A percentile compares a stretch with the other conserved stretches of the same genome.
phyloP scores from a whole-genome alignment of 108 stramenopile species.

The Parietichytrium sp. region DNA sequence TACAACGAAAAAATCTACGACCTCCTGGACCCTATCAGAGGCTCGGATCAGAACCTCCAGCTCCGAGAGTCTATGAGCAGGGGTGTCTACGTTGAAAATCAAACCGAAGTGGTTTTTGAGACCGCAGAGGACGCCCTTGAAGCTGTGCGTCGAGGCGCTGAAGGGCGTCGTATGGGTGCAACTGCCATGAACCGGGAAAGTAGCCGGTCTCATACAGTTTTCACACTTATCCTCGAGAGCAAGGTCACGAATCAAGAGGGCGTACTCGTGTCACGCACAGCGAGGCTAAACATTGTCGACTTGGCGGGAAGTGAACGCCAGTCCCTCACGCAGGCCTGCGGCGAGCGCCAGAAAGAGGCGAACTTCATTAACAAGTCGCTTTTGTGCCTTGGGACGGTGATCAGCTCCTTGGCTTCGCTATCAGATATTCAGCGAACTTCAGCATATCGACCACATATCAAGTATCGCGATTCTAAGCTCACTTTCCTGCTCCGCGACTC shows the following conservation, averaged over 20 bases:
- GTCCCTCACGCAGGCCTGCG: conserved; percentile 57
- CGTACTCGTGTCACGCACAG: conserved; percentile 47
- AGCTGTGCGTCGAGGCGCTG: conserved; percentile 72
- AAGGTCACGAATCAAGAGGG: conserved; percentile 53
- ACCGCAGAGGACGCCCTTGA: conserved; percentile 70
- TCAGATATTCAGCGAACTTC: conserved; percentile 39
- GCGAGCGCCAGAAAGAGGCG: conserved; percentile 69
- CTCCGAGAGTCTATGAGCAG: neutral
- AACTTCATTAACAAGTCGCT: conserved; percentile 71
- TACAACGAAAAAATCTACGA: conserved; percentile 53
- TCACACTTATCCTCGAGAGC: conserved; percentile 72
- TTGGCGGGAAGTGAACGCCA: conserved; percentile 80
- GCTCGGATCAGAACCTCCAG: neutral
- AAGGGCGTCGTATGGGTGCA: conserved; percentile 69
- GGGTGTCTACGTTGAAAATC: conserved; percentile 53
- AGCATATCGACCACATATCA: conserved; percentile 45
- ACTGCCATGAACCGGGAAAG: conserved; percentile 78
- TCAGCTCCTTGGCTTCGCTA: conserved; percentile 64
- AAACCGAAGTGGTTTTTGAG: conserved; percentile 70
- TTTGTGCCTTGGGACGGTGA: conserved; percentile 66
- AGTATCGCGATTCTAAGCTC: conserved; percentile 46
- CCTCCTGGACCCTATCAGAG: conserved; percentile 47
- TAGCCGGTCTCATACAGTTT: conserved; percentile 77
- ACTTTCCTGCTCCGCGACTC: conserved; percentile 38
- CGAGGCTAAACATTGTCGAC: conserved; percentile 72